These are phyloP conservation scores for Ustilago loliicola DNA, from an alignment of 1,284 basidiomycete species.

Conservation along the genomic window DNA sequence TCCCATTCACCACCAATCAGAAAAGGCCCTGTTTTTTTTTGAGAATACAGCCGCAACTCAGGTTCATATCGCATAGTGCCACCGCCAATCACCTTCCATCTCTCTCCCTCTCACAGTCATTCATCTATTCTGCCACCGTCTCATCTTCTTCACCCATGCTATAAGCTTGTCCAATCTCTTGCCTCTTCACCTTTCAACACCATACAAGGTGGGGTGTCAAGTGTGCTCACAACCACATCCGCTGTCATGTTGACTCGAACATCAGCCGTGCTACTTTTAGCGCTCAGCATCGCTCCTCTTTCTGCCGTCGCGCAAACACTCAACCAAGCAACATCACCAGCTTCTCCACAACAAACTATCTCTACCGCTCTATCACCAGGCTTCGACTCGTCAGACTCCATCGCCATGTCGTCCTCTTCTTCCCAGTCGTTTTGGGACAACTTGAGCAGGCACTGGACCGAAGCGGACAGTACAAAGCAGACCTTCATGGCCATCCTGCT, in stretches of 20 bases:
- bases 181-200: constrained; percentile 13
- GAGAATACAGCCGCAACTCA: constrained; percentile 3
- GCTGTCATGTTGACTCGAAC: constrained; percentile 1
- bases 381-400: constrained; percentile 3
- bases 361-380: background rate
- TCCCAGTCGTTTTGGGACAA: constrained; percentile 38
- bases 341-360: background rate
- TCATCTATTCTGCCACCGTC: background rate
- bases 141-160: constrained; percentile 14
- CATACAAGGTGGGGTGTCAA: constrained; percentile 22
- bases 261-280: constrained; percentile 4
- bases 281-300: constrained; percentile 5
- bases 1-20: constrained; percentile 2
- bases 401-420: constrained; percentile 17
- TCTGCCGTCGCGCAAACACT: constrained; percentile 9
- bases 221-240: constrained; percentile 6
- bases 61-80: background rate
- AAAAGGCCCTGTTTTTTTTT: constrained; percentile 6
- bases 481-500: constrained; percentile 53
- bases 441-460: constrained; percentile 38
- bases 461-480: constrained; percentile 51
- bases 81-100: background rate
- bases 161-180: background rate
- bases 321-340: background rate
- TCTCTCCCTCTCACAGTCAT: background rate